phyloP scores from a whole-genome alignment of 2,329 filamentous ascomycete genomes.

The Colletotrichum navitas region DNA sequence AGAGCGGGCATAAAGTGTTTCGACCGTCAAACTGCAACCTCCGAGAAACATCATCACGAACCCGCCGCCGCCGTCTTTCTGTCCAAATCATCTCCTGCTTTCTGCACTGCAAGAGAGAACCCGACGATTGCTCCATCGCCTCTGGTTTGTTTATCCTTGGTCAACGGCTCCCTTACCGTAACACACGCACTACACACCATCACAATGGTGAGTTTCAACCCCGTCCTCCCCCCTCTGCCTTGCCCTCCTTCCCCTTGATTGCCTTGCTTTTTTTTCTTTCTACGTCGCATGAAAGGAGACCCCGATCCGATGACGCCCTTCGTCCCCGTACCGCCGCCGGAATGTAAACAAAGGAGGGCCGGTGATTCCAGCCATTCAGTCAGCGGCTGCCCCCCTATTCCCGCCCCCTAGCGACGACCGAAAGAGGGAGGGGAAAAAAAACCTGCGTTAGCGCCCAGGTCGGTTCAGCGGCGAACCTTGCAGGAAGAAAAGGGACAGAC shows the following conservation, averaged over 20 bases:
- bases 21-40: constrained; percentile 33
- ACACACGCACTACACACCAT: constrained; percentile 42
- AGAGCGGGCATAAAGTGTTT: constrained; percentile 38
- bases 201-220: constrained; percentile 54
- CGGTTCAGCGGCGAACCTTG: constrained; percentile 40
- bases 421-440: not conserved
- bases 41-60: constrained; percentile 33
- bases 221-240: not conserved
- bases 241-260: constrained; percentile 5
- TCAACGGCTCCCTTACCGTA: not conserved
- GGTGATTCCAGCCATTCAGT: constrained; percentile 29
- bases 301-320: not conserved
- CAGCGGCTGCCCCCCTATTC: constrained; percentile 15
- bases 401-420: not conserved
- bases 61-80: not conserved
- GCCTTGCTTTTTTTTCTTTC: constrained; percentile 36
- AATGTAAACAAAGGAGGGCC: constrained; percentile 42
- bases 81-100: not conserved
- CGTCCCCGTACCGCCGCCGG: constrained; percentile 14
- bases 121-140: not conserved
- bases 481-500: not conserved
- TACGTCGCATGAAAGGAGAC: not conserved
- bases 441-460: constrained; percentile 32
- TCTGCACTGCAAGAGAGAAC: not conserved
- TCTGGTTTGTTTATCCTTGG: constrained; percentile 4